These are phyloP conservation scores for Rubia yunnanensis DNA, from an alignment of 257 asterid species.

Conservation along the genomic window DNA sequence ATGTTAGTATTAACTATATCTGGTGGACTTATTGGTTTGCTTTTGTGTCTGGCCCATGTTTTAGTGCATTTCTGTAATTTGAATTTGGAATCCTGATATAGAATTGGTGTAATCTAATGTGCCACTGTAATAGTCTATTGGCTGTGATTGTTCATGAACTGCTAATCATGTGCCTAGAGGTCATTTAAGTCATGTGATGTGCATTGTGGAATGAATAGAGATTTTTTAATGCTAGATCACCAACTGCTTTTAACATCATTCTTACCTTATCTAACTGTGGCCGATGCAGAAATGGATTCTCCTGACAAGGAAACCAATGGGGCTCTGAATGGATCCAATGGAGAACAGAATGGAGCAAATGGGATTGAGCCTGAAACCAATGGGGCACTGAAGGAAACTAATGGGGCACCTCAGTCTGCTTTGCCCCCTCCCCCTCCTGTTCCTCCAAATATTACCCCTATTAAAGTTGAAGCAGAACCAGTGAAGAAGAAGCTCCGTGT, in stretches of 20 bases:
- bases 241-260: background rate
- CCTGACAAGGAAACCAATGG: conserved; percentile 11
- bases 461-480: conserved; percentile 37
- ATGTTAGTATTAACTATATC: too few species aligned
- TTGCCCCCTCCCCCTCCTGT: conserved; percentile 88
- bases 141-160: too few species aligned
- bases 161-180: too few species aligned
- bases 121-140: too few species aligned
- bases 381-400: conserved; percentile 20
- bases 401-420: conserved; percentile 28
- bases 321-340: conserved; percentile 24
- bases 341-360: conserved; percentile 14
- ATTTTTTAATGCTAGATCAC: too few species aligned
- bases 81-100: too few species aligned
- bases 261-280: background rate
- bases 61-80: too few species aligned
- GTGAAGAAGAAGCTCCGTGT: conserved; percentile 46
- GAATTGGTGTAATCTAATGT: too few species aligned
- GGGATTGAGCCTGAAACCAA: conserved; percentile 19
- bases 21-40: too few species aligned
- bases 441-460: conserved; percentile 54
- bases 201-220: background rate
- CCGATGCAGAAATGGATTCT: conserved; percentile 14
- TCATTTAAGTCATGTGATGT: too few species aligned
- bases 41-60: too few species aligned